Evolutionary conservation across 805 yeast species (phyloP), one percentile per base, ranked within the genome.

Genomic region (Candida xiaguanensis): DNA sequence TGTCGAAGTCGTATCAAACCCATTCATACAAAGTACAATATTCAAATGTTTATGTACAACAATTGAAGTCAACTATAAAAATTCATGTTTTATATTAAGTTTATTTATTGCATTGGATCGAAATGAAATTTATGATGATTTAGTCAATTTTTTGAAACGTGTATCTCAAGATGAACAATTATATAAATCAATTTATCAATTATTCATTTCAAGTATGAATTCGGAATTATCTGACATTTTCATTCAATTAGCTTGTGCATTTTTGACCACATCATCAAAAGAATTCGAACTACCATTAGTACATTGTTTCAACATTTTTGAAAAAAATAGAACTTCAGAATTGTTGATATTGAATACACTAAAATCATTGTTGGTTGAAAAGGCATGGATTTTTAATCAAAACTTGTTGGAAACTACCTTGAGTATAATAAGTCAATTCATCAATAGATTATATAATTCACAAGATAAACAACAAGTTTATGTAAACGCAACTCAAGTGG

Each of bases 351-450:
- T 60, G 28, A 18, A 16, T 2, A 37, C 51, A 2, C 24, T 83
- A 18, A 76, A 69, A 43, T 38, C 49, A 0, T 42, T 75, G 7
- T 56, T 83, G 13, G 58, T 29, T 3, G 75, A 75, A 5, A 70
- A 74, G 39, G 48, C 74, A 0, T 78, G 85, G 82, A 47, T 75
- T 1, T 68, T 86, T 35, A 65, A 77, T 3, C 96, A 87, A 55
- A 83, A 82, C 52, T 56, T 77, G 0, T 60, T 81, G 14, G 96
- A 87, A 55, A 50, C 72, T 24, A 54, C 77, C 0, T 47, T 85
- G 9, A 61, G 72, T 3, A 45, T 73, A 13, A 46, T 34, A 71
- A 3, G 52, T 69, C 2, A 52, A 23, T 8, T 42, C 41, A 22
- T 26, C 26, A 20, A 16, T 13, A 35, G 18, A 5, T 9, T 34